Evolutionary conservation across 495 filamentous ascomycete genomes (phyloP).

Genomic region (Annulohypoxylon moriforme): DNA sequence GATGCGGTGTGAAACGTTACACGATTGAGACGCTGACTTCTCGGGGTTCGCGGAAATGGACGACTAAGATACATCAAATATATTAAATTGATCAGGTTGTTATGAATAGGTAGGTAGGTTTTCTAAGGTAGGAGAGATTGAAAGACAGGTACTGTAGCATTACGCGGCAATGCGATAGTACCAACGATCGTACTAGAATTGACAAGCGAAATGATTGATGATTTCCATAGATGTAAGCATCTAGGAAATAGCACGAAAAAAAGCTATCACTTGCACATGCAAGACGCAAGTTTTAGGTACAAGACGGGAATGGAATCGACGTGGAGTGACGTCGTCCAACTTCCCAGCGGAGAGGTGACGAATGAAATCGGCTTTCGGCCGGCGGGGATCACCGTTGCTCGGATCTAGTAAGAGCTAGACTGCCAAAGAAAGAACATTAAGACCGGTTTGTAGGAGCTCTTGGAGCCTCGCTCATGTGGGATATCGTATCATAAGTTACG

Average conservation of each 20-base stretch:
- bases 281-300: slow-evolving; percentile 19
- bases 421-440: slow-evolving; percentile 3
- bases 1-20: slow-evolving; percentile 28
- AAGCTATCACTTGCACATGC: slow-evolving; percentile 30
- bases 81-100: slow-evolving; percentile 7
- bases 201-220: neutral
- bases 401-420: slow-evolving; percentile 24
- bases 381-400: slow-evolving; percentile 26
- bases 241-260: slow-evolving; percentile 11
- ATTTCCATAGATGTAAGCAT: slow-evolving; percentile 17
- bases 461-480: slow-evolving; percentile 64
- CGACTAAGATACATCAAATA: slow-evolving; percentile 39
- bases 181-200: neutral
- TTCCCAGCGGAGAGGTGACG: slow-evolving; percentile 15
- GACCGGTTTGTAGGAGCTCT: slow-evolving; percentile 61
- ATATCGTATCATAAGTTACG: slow-evolving; percentile 30
- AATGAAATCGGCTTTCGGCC: slow-evolving; percentile 12
- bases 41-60: slow-evolving; percentile 38
- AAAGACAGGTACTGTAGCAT: neutral
- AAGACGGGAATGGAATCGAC: slow-evolving; percentile 5
- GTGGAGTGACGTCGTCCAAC: slow-evolving; percentile 38
- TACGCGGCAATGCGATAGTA: neutral
- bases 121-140: neutral
- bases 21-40: slow-evolving; percentile 18
- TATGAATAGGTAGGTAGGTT: too few species aligned